Conservation (phyloP, 768 basidiomycete species). For the Termitomyces sp. region DNA sequence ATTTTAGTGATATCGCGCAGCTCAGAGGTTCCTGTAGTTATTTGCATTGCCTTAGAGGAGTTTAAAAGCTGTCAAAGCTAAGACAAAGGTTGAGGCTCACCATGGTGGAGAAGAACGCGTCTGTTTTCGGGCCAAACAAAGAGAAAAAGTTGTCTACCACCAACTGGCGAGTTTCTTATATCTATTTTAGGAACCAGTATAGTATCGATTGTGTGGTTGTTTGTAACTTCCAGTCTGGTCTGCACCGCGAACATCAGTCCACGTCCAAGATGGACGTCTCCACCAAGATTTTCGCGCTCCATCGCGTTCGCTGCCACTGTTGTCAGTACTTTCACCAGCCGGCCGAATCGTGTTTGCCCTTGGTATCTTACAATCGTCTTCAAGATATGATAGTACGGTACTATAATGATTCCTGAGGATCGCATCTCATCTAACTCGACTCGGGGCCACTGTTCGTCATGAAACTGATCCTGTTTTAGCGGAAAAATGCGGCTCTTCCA, state of each 20-base stretch:
- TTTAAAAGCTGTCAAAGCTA: background rate
- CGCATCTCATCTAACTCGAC: too few species aligned
- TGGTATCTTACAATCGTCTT: too few species aligned
- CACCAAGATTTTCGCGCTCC: background rate
- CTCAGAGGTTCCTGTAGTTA: conserved; percentile 72
- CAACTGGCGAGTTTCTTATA: conserved; percentile 20
- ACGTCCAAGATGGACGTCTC: background rate
- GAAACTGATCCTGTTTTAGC: too few species aligned
- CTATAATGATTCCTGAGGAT: too few species aligned
- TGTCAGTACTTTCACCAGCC: background rate
- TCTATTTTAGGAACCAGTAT: too few species aligned
- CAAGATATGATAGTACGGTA: too few species aligned
- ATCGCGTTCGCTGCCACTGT: background rate
- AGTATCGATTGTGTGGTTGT: too few species aligned
- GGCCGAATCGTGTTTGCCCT: background rate
- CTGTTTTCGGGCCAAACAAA: conserved; percentile 10
- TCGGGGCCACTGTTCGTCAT: too few species aligned
- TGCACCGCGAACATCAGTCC: too few species aligned
- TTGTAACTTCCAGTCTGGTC: too few species aligned
- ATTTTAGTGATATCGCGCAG: conserved; percentile 86
- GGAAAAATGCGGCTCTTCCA: too few species aligned
- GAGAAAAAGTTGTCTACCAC: conserved; percentile 22
- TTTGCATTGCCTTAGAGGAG: conserved; percentile 47
- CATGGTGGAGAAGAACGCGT: conserved; percentile 5
- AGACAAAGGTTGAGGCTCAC: background rate